phyloP scores from a whole-genome alignment of 352 stramenopile genomes.

The Phytopythium helicoides region DNA sequence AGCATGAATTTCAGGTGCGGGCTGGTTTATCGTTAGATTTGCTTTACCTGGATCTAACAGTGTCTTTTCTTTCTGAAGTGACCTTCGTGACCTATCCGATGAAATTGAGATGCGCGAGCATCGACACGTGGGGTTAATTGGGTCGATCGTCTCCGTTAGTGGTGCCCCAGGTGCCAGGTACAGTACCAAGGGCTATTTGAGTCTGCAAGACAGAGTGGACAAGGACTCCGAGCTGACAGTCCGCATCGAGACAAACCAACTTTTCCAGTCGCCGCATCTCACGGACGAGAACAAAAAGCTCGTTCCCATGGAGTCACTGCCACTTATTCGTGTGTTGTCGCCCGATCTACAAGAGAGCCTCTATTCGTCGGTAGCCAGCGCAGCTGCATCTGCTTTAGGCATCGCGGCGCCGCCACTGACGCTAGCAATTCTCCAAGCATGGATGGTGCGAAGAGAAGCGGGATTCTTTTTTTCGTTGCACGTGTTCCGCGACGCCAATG shows the following conservation, averaged over 20 bases:
- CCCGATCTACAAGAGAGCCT: constrained; percentile 14
- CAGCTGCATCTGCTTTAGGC: neutral
- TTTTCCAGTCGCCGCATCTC: constrained; percentile 21
- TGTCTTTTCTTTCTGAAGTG: no score
- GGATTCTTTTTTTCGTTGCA: constrained; percentile 35
- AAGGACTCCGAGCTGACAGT: constrained; percentile 13
- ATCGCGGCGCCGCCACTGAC: constrained; percentile 8
- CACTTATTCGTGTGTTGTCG: constrained; percentile 27
- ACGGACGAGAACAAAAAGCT: constrained; percentile 13
- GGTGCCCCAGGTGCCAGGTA: no score
- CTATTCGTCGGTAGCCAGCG: constrained; percentile 10
- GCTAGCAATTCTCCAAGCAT: constrained; percentile 18
- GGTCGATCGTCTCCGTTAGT: no score
- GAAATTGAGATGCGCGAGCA: no score
- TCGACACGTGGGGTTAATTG: no score
- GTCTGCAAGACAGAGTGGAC: no score
- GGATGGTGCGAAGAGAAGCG: constrained; percentile 8
- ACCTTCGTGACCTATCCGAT: no score
- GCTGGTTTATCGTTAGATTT: no score
- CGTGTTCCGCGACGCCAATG: constrained; percentile 18
- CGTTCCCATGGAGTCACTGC: constrained; percentile 12
- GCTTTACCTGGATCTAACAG: no score
- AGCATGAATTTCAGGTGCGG: no score
- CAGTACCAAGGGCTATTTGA: no score
- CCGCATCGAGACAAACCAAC: constrained; percentile 13